Percentiles rank a stretch among this genome's conserved stretches.
phyloP scores from a whole-genome alignment of 257 asterid genomes.

The Paulownia fortunei region DNA sequence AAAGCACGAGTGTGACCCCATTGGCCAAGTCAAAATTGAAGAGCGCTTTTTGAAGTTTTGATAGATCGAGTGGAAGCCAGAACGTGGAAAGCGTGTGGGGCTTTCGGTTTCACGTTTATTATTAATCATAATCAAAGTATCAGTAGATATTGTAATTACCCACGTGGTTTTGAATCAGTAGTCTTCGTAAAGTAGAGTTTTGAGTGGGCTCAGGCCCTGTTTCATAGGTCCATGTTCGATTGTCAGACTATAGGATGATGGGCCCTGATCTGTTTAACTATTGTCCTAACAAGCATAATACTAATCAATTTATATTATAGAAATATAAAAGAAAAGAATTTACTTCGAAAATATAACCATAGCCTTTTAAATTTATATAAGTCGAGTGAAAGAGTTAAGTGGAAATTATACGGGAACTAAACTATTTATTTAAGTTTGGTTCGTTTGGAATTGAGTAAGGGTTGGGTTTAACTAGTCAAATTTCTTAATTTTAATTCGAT shows the following conservation, averaged over 20 bases:
- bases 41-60: conserved; percentile 4
- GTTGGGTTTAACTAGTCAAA: too few species aligned
- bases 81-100: conserved; percentile 23
- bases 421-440: too few species aligned
- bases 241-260: not conserved
- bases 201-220: conserved; percentile 24
- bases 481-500: too few species aligned
- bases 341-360: too few species aligned
- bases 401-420: too few species aligned
- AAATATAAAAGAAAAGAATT: too few species aligned
- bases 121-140: not conserved
- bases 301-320: too few species aligned
- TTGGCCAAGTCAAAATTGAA: not conserved
- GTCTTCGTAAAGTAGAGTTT: not conserved
- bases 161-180: conserved; percentile 27
- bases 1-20: not conserved
- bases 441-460: too few species aligned
- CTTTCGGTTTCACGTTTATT: not conserved
- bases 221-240: not conserved
- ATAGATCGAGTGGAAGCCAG: conserved; percentile 6
- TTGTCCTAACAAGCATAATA: not conserved
- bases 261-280: conserved; percentile 6
- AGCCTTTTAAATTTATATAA: too few species aligned
- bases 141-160: conserved; percentile 15
- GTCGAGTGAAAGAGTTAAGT: too few species aligned